Evolutionary conservation across 371 early-diverging fungal species (phyloP), one percentile per base, ranked within the genome.

Genomic region (Amoeboaphelidium protococcarum): DNA sequence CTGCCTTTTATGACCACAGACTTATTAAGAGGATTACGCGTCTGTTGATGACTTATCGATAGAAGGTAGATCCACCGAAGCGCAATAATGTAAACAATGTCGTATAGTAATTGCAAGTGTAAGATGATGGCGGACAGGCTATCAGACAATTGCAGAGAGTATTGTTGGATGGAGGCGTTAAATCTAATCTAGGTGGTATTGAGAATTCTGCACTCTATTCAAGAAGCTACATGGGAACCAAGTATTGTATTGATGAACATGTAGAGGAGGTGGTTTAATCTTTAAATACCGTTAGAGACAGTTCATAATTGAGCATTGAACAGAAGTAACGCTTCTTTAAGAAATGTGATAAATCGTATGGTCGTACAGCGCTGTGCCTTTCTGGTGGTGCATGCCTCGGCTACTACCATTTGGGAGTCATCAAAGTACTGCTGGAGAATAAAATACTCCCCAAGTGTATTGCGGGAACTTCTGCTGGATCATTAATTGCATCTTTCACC

Each of bases 131-230:
- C 19, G 23, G 12, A 6, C 27, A 6, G 3, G 19, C 13, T 31
- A 6, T 16, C 37, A 31, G 37, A 31, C 48, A 49, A 25, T 50
- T 45, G 45, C 42, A 52, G 13, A 46, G 41, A 26, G 6, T 12
- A 43, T 47, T 23, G 22, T 49, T 19, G 44, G 37, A 72, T 22
- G 68, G 70, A n/a, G 78, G 74, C 4, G 64, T 77, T 52, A 82
- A 78, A 52, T 57, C 66, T 46, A 81, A 85, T 54, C 68, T 84
- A 54, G 84, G 76, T 13, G 82, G 82, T 13, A 69, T 82, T 26
- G 80, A 81, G 48, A 77, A 78, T 57, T 62, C 60, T 40, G 61
- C 66, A n/a, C 60, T 68, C 20, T 70, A 69, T 55, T 47, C 57
- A 20, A 47, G 54, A 19, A 52, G 58, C n/a, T 63, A 57, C 44